phyloP scores from a whole-genome alignment of 139 green algal species.

The Chlorella sp. region DNA sequence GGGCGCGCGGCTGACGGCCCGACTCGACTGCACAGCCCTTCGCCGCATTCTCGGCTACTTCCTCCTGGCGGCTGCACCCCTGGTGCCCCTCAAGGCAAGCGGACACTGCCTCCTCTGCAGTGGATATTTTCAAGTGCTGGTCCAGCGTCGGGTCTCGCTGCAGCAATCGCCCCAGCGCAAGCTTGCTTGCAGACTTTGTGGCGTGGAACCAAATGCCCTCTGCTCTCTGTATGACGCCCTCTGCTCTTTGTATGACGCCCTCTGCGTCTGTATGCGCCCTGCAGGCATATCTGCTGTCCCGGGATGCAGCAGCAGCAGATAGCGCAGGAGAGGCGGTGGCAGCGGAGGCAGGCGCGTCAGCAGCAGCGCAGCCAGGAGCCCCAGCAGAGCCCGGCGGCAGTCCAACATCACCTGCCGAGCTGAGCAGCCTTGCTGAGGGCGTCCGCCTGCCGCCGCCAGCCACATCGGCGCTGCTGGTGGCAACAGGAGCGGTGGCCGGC shows the following conservation, averaged over 20 bases:
- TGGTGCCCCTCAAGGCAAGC: constrained; percentile 70
- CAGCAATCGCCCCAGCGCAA: no score
- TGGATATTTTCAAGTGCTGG: no score
- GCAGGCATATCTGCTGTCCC: constrained; percentile 19
- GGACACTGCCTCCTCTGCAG: no score
- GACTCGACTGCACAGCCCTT: constrained; percentile 56
- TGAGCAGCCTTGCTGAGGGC: background rate
- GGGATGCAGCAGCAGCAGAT: background rate
- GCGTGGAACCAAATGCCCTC: no score
- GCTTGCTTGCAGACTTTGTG: no score
- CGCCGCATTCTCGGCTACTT: constrained; percentile 63
- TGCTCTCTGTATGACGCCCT: no score
- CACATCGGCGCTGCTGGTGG: constrained; percentile 42
- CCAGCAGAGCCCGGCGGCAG: background rate
- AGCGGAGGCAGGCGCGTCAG: background rate
- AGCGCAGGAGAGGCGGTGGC: background rate
- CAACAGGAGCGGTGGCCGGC: constrained; percentile 62
- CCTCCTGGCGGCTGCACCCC: constrained; percentile 65
- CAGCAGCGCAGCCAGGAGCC: background rate
- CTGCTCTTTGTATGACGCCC: no score
- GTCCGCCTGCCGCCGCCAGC: background rate
- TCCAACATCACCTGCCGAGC: background rate
- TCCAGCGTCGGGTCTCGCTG: no score
- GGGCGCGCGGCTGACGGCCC: constrained; percentile 60
- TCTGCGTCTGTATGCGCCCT: background rate